Evolutionary conservation across 768 basidiomycete genomes (phyloP).

Genomic region (Imleria badia): DNA sequence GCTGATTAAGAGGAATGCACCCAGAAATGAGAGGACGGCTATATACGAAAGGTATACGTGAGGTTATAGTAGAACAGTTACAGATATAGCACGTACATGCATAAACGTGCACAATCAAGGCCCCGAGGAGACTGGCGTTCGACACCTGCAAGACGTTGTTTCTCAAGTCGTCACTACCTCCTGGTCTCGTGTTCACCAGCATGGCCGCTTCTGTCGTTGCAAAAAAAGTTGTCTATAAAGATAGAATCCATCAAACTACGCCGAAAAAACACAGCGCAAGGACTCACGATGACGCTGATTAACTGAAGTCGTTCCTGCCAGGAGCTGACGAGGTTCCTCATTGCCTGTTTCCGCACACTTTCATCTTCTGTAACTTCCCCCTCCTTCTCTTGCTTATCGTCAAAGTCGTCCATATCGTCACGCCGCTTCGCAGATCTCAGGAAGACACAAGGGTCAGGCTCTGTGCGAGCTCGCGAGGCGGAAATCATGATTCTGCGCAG

Average conservation of each 20-base stretch:
- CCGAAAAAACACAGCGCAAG: neutral
- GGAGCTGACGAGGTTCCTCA: conserved; percentile 51
- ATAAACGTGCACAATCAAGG: conserved; percentile 52
- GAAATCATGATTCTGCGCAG: conserved; percentile 9
- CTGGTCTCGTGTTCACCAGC: conserved; percentile 44
- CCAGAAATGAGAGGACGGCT: conserved; percentile 51
- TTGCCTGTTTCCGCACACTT: conserved; percentile 40
- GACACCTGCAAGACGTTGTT: conserved; percentile 28
- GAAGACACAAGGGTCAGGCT: conserved; percentile 12
- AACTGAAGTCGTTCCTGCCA: conserved; percentile 66
- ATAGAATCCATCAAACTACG: neutral
- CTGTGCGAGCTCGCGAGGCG: conserved; percentile 8
- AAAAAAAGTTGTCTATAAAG: conserved; percentile 56
- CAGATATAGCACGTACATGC: conserved; percentile 38
- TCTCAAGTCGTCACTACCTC: conserved; percentile 4
- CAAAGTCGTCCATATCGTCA: conserved; percentile 4
- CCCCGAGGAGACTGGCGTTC: conserved; percentile 49
- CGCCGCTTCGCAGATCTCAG: conserved; percentile 5
- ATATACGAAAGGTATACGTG: neutral
- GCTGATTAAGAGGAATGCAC: conserved; percentile 55
- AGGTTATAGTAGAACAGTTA: neutral
- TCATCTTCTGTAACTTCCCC: conserved; percentile 52
- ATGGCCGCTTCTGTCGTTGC: conserved; percentile 57
- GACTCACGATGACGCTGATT: conserved; percentile 56
- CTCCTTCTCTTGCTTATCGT: conserved; percentile 23